Percentiles rank a stretch among this genome's conserved stretches.
Evolutionary conservation across 805 yeast species (phyloP).

Genomic region (Ogataea pilisensis): DNA sequence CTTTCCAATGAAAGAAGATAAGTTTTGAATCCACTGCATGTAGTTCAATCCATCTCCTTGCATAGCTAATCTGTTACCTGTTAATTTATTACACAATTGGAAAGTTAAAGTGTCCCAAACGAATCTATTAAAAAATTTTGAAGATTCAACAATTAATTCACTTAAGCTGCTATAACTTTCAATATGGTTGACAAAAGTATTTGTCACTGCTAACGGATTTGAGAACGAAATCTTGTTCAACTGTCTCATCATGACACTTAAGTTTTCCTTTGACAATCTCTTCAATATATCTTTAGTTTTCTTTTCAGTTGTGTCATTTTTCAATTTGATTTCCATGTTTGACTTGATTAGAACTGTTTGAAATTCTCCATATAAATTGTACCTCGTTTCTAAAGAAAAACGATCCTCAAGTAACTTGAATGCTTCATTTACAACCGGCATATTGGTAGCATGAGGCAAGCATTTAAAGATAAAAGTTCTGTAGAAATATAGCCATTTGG

Average conservation of each 20-base stretch:
- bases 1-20: constrained; percentile 75
- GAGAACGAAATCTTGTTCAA: constrained; percentile 67
- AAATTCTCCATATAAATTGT: constrained; percentile 77
- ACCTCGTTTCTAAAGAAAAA: constrained; percentile 62
- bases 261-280: constrained; percentile 77
- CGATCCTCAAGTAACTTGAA: constrained; percentile 43
- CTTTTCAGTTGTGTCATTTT: constrained; percentile 66
- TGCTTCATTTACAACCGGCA: constrained; percentile 57
- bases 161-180: constrained; percentile 90
- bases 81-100: constrained; percentile 65
- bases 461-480: constrained; percentile 68
- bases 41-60: constrained; percentile 80
- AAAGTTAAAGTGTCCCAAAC: constrained; percentile 85
- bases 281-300: constrained; percentile 75
- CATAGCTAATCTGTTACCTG: constrained; percentile 60
- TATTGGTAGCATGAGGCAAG: constrained; percentile 49
- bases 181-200: constrained; percentile 70
- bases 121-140: constrained; percentile 66
- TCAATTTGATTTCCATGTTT: constrained; percentile 50
- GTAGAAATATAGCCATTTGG: constrained; percentile 55
- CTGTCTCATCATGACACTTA: constrained; percentile 64
- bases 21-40: constrained; percentile 79
- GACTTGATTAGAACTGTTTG: constrained; percentile 53
- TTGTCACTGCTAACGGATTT: constrained; percentile 76
- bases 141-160: constrained; percentile 71